Conservation (phyloP, 371 early-diverging fungal genomes). For the Funneliformis caledonium region DNA sequence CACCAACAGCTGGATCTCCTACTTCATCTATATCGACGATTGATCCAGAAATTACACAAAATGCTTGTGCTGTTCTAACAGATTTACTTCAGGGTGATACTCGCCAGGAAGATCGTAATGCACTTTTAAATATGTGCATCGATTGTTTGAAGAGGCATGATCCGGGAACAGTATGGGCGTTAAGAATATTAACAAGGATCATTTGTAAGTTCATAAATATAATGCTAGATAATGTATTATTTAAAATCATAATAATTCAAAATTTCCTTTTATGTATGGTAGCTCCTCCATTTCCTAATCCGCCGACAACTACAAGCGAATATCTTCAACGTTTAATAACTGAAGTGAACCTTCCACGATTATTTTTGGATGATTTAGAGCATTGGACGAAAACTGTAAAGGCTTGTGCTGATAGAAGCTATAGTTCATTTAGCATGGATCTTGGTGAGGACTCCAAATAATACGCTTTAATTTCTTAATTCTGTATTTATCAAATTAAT, state of each 20-base stretch:
- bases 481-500: background rate
- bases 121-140: slow-evolving; percentile 44
- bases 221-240: background rate
- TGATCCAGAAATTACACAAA: slow-evolving; percentile 44
- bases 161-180: slow-evolving; percentile 51
- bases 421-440: slow-evolving; percentile 28
- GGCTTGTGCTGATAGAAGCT: slow-evolving; percentile 16
- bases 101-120: slow-evolving; percentile 41
- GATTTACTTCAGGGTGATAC: slow-evolving; percentile 48
- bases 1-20: slow-evolving; percentile 24
- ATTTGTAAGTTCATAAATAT: slow-evolving; percentile 42
- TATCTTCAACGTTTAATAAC: slow-evolving; percentile 33
- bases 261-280: background rate
- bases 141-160: slow-evolving; percentile 47
- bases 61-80: slow-evolving; percentile 43
- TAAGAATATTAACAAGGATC: slow-evolving; percentile 47
- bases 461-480: background rate
- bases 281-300: slow-evolving; percentile 33
- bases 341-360: slow-evolving; percentile 19
- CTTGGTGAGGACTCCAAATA: slow-evolving; percentile 13
- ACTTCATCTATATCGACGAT: slow-evolving; percentile 16
- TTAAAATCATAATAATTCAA: background rate
- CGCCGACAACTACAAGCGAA: background rate
- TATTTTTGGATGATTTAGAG: slow-evolving; percentile 39
- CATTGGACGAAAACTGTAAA: slow-evolving; percentile 40